Conservation (phyloP, 1,284 basidiomycete genomes). For the Inonotus obliquus region DNA sequence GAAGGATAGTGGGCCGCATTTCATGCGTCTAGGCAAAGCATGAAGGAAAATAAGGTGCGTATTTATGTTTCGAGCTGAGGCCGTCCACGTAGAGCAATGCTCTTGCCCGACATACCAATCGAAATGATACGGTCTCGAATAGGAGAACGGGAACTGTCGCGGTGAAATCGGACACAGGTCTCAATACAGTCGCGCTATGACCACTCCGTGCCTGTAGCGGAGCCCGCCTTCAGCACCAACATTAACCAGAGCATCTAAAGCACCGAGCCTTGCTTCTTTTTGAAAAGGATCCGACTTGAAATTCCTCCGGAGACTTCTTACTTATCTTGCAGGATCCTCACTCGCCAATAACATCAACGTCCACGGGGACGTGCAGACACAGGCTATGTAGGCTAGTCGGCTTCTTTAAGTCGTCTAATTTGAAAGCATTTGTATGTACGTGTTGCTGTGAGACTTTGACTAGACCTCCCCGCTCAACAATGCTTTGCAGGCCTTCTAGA, state of each 20-base stretch:
- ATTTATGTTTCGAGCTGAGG: no score
- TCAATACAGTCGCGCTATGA: not conserved
- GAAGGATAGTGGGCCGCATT: not conserved
- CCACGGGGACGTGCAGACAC: not conserved
- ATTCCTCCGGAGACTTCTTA: not conserved
- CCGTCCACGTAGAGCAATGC: no score
- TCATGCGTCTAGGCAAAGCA: not conserved
- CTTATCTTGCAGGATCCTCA: slow-evolving; percentile 6
- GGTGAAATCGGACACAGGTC: no score
- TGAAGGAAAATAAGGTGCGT: no score
- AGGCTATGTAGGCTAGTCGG: not conserved
- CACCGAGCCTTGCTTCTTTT: not conserved
- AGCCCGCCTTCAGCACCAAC: not conserved
- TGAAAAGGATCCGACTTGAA: not conserved
- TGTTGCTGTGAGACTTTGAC: slow-evolving; percentile 2
- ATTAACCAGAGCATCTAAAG: not conserved
- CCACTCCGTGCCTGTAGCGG: not conserved
- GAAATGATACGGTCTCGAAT: no score
- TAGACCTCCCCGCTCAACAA: not conserved
- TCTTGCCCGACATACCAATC: no score
- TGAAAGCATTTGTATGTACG: not conserved
- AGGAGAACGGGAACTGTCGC: no score
- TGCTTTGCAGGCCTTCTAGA: not conserved
- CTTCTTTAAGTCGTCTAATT: not conserved
- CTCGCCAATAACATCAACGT: not conserved